phyloP scores from a whole-genome alignment of 306 rosid genomes.

The Parietaria judaica region DNA sequence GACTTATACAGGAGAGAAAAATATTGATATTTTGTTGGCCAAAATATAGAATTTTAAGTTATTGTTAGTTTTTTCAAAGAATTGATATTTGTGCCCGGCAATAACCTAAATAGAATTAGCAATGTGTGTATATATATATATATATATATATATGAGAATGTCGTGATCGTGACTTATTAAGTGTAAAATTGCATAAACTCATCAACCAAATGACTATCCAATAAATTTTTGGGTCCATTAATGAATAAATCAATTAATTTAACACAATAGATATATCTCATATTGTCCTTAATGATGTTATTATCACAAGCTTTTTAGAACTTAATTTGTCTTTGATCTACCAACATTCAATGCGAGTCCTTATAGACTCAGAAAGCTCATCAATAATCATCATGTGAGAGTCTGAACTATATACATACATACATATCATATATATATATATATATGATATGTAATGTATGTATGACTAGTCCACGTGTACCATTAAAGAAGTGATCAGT shows the following conservation, averaged over 20 bases:
- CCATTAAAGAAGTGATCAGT: background rate
- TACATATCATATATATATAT: background rate
- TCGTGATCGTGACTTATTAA: background rate
- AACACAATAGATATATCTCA: background rate
- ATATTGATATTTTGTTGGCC: too few relatives aligned
- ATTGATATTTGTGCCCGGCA: too few relatives aligned
- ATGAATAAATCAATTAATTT: too few relatives aligned
- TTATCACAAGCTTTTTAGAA: conserved; percentile 5
- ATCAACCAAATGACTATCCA: conserved; percentile 14
- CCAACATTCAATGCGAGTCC: conserved; percentile 21
- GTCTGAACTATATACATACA: background rate
- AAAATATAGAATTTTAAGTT: too few relatives aligned
- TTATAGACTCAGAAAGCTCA: conserved; percentile 6
- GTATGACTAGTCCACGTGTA: background rate
- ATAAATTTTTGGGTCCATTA: conserved; percentile 10
- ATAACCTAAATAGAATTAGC: background rate
- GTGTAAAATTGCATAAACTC: background rate
- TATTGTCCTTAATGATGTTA: background rate
- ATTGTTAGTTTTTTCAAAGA: too few relatives aligned
- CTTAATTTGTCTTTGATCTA: conserved; percentile 13
- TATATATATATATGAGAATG: conserved; percentile 2
- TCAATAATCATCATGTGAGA: conserved; percentile 1
- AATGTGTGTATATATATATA: too few relatives aligned
- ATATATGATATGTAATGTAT: background rate
- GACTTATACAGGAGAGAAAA: too few relatives aligned